These are phyloP conservation scores for Cyberlindnera galapagoensis DNA, from an alignment of 805 yeast genomes.

Conservation along the genomic window DNA sequence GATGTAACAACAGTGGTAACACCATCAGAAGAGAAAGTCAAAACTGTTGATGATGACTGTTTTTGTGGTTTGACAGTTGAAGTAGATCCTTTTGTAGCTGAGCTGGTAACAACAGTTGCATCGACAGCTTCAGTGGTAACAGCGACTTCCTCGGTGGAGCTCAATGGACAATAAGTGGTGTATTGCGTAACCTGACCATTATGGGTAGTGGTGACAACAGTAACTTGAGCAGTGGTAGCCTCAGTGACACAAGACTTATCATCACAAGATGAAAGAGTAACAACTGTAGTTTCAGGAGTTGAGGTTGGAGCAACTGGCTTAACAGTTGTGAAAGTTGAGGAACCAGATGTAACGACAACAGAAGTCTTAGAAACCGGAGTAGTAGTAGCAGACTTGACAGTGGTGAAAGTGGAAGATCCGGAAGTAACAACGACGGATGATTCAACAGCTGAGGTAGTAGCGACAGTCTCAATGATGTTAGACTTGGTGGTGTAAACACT, in stretches of 20 bases:
- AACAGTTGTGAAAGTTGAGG: conserved; percentile 6
- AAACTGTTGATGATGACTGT: no score
- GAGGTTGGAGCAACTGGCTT: conserved; percentile 13
- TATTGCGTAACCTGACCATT: conserved; percentile 27
- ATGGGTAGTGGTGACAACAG: conserved; percentile 29
- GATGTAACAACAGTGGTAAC: no score
- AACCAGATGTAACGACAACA: conserved; percentile 10
- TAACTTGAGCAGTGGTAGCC: conserved; percentile 20
- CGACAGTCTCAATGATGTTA: no score
- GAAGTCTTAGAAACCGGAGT: conserved; percentile 18
- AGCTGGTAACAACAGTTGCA: no score
- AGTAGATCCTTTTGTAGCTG: no score
- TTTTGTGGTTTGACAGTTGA: no score
- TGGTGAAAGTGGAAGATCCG: conserved; percentile 4
- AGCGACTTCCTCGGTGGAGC: no score
- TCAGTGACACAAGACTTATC: conserved; percentile 24
- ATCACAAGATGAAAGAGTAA: conserved; percentile 28
- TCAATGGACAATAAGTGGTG: conserved; percentile 36
- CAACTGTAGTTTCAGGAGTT: conserved; percentile 18
- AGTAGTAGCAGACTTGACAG: no score
- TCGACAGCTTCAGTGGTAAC: no score
- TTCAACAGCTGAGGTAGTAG: conserved; percentile 8
- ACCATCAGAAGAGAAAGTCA: no score
- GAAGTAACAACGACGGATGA: conserved; percentile 21
- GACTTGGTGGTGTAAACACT: conserved; percentile 6